Base-by-base conservation (phyloP, 139 green algal species). In the Micractinium sp. region DNA sequence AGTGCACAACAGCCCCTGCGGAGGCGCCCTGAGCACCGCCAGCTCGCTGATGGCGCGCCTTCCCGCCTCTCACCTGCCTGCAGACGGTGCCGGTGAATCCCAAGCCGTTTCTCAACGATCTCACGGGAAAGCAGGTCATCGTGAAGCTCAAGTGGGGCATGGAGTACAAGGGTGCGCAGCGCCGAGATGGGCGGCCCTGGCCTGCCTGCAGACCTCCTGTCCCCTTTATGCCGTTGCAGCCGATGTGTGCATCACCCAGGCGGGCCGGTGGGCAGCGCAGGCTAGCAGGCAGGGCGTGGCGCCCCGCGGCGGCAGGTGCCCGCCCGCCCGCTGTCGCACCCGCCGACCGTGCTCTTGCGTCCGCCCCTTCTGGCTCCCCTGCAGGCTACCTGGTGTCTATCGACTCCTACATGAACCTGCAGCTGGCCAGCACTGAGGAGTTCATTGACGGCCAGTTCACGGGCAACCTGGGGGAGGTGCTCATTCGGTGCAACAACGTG, bases 71-170 rank as follows among this genome's bases (percentile, higher is more conserved):
- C 12, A 27, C 31, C 87, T 76, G 41, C 38, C 67, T 87, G 83
- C 91, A 96, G 94, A 94, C 81, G 27, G 95, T 97, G 31, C 97
- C 97, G 18, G 96, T 99, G 20, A 99, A 99, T 92, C 98, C 98
- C 14, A 99, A 99, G 93, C 97, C 98, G 0, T 99, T 99, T 87
- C 85, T 99, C 60, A 98, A 98, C 61, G 96, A 99, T 31, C 91
- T 99, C 20, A 99, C 98, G 0, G 98, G 98, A 7, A 99, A 99
- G 90, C 93, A 93, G 27, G 95, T 99, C 23, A 96, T 99, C 47
- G 96, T 99, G 27, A 99, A 99, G 93, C 95, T 99, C 22, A 99
- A 99, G 89, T 99, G 97, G 98, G 98, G 98, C 15, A 99, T 99
- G 97, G 97, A 99, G 92, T 99, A 99, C 94, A 99, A 98, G 94